phyloP scores from a whole-genome alignment of 2,329 filamentous ascomycete genomes.

The Delphinella strobiligena region DNA sequence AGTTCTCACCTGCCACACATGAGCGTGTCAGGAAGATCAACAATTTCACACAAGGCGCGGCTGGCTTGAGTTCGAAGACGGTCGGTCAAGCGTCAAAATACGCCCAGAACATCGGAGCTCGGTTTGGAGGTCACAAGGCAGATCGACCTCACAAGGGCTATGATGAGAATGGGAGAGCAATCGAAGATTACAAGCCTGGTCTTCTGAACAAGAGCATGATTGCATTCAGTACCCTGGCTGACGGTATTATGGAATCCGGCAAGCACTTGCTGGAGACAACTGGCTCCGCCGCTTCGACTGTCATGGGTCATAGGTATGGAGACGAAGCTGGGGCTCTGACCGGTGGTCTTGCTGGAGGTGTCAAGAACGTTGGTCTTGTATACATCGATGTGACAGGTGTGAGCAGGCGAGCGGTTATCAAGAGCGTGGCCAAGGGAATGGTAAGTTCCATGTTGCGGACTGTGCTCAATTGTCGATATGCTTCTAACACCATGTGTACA shows the following conservation, averaged over 20 bases:
- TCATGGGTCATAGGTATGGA: conserved; percentile 85
- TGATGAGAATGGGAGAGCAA: conserved; percentile 57
- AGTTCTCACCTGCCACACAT: conserved; percentile 77
- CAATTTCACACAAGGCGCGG: conserved; percentile 68
- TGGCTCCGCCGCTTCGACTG: conserved; percentile 66
- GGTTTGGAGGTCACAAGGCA: conserved; percentile 51
- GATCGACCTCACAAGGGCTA: conserved; percentile 44
- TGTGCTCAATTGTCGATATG: too few relatives aligned
- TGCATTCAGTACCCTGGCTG: conserved; percentile 86
- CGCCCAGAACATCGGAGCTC: conserved; percentile 82
- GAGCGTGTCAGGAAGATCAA: conserved; percentile 79
- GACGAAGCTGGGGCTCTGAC: conserved; percentile 71
- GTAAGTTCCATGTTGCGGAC: too few relatives aligned
- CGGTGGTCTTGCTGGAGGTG: conserved; percentile 63
- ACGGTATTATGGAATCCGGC: conserved; percentile 82
- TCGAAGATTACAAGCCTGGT: conserved; percentile 67
- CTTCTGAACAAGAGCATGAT: conserved; percentile 93
- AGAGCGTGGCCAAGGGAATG: conserved; percentile 95
- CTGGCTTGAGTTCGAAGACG: conserved; percentile 70
- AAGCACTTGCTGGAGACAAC: conserved; percentile 63
- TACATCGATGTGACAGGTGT: conserved; percentile 96
- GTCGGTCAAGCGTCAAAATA: conserved; percentile 72
- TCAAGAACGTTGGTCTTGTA: conserved; percentile 93
- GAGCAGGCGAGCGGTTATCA: conserved; percentile 76
- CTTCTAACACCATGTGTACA: too few relatives aligned